phyloP scores from a whole-genome alignment of 2,329 filamentous ascomycete genomes.

The Colletotrichum aenigma region DNA sequence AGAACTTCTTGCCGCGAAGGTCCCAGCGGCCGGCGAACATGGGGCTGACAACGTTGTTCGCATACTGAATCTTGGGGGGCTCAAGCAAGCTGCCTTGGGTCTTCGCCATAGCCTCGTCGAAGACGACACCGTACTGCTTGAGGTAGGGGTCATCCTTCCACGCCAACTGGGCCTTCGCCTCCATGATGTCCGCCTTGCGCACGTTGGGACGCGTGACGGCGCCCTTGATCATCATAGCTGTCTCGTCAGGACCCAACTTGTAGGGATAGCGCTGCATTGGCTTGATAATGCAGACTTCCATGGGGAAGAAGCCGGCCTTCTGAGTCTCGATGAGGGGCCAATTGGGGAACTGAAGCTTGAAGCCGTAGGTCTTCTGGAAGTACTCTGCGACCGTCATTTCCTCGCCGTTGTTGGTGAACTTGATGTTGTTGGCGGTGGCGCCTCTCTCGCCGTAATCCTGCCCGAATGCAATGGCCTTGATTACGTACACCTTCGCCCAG shows the following conservation, averaged over 20 bases:
- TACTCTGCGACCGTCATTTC: constrained; percentile 57
- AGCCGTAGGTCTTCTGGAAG: constrained; percentile 59
- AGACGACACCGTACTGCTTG: constrained; percentile 72
- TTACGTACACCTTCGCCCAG: constrained; percentile 53
- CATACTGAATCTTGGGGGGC: constrained; percentile 75
- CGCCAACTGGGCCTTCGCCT: constrained; percentile 68
- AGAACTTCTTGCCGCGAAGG: constrained; percentile 80
- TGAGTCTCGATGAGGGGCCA: constrained; percentile 65
- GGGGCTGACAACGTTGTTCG: constrained; percentile 61
- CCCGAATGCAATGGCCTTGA: constrained; percentile 56
- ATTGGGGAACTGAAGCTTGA: constrained; percentile 47
- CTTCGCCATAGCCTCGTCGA: constrained; percentile 67
- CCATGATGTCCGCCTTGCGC: constrained; percentile 71
- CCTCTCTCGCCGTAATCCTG: constrained; percentile 48
- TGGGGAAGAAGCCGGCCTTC: constrained; percentile 60
- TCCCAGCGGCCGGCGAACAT: constrained; percentile 82
- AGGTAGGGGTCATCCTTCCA: constrained; percentile 75
- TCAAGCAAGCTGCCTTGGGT: constrained; percentile 74
- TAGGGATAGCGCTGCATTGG: constrained; percentile 65
- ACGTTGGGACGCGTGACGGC: constrained; percentile 78
- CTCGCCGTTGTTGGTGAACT: constrained; percentile 47
- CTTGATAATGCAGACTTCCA: constrained; percentile 61
- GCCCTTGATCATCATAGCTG: constrained; percentile 88
- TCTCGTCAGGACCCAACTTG: constrained; percentile 69
- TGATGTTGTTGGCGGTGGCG: constrained; percentile 54